phyloP scores from a whole-genome alignment of 768 basidiomycete species.

The Naematelia aurantialba region DNA sequence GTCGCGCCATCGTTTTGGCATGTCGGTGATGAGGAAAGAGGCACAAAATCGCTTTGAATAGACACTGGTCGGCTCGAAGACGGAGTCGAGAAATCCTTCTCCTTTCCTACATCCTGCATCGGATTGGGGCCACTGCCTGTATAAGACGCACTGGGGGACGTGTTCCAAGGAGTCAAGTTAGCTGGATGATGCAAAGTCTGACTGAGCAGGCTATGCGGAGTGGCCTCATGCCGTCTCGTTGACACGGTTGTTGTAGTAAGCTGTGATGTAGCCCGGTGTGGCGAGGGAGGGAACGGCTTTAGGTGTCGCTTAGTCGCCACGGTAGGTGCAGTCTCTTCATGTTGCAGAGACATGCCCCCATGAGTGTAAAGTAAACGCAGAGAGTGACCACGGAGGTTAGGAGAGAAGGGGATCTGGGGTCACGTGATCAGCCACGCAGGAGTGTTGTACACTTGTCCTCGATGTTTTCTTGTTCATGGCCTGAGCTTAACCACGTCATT shows the following conservation, averaged over 20 bases:
- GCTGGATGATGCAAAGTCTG: background rate
- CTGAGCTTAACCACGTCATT: no score
- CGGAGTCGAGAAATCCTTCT: background rate
- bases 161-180: background rate
- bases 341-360: slow-evolving; percentile 45
- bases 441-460: no score
- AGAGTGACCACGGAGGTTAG: no score
- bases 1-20: background rate
- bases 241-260: slow-evolving; percentile 26
- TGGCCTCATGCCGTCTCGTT: slow-evolving; percentile 5
- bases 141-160: background rate
- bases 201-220: slow-evolving; percentile 1
- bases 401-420: no score
- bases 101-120: background rate
- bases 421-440: no score
- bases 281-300: slow-evolving; percentile 22
- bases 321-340: slow-evolving; percentile 54
- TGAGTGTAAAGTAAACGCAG: no score
- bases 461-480: no score
- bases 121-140: background rate
- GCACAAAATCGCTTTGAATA: background rate
- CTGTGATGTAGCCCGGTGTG: slow-evolving; percentile 27
- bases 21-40: background rate
- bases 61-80: slow-evolving; percentile 5
- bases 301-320: slow-evolving; percentile 6